Percentiles rank a stretch among this genome's conserved stretches.
Conservation (phyloP, 768 basidiomycete genomes). For the Russula virescens region DNA sequence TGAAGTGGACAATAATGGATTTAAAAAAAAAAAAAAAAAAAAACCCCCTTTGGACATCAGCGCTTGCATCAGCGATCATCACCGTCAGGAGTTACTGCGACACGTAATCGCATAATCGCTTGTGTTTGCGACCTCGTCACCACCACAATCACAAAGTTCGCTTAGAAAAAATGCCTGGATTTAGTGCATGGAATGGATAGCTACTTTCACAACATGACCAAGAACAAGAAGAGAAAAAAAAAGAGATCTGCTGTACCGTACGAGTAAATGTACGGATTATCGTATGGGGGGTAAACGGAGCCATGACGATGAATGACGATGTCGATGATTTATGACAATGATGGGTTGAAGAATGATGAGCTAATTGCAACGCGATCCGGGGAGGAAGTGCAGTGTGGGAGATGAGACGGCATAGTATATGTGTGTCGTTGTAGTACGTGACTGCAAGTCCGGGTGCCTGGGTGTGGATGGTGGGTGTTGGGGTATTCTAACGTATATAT, state of each 20-base stretch:
- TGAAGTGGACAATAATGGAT: too few species aligned
- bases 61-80: too few species aligned
- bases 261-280: not conserved
- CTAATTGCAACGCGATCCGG: not conserved
- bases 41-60: too few species aligned
- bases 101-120: too few species aligned
- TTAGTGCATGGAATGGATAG: not conserved
- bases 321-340: not conserved
- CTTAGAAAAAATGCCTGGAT: not conserved
- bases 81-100: too few species aligned
- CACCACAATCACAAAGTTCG: too few species aligned
- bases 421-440: constrained; percentile 1
- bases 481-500: constrained; percentile 6
- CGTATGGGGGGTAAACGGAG: not conserved
- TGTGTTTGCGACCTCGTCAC: too few species aligned
- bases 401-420: constrained; percentile 1
- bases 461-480: not conserved
- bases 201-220: constrained; percentile 18
- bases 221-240: not conserved
- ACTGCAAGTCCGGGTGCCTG: not conserved
- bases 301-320: not conserved
- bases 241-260: constrained; percentile 9
- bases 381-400: not conserved
- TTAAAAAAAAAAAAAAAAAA: too few species aligned
- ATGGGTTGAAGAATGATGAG: not conserved